These are phyloP conservation scores for Aspergillus haitiensis DNA, from an alignment of 495 filamentous ascomycete genomes.

Conservation along the genomic window DNA sequence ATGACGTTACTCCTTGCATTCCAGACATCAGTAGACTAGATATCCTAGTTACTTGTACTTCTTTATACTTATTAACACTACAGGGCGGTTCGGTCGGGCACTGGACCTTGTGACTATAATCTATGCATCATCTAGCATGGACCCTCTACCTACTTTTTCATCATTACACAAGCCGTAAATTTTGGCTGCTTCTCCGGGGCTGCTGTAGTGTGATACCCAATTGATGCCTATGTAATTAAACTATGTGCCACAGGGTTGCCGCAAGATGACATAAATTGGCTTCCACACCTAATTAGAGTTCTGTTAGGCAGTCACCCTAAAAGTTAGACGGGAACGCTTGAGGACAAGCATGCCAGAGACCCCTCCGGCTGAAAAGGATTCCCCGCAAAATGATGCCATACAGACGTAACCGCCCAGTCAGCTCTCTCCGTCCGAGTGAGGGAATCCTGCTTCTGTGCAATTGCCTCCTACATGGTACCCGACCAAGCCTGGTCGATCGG, in stretches of 20 bases:
- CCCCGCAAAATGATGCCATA: too few species aligned
- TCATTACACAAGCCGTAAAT: background rate
- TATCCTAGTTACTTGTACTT: background rate
- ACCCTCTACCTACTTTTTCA: background rate
- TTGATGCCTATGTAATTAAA: background rate
- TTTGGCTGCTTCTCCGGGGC: background rate
- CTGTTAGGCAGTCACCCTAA: too few species aligned
- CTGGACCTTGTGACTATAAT: background rate
- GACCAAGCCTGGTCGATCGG: background rate
- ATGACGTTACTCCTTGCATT: conserved; percentile 2
- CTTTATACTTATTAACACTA: background rate
- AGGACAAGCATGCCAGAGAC: too few species aligned
- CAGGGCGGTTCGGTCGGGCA: background rate
- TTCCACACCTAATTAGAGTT: too few species aligned
- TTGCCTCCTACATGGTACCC: background rate
- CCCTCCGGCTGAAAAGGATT: too few species aligned
- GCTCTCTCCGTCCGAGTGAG: too few species aligned
- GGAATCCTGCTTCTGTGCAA: too few species aligned
- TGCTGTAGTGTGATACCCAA: conserved; percentile 1
- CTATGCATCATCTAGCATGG: background rate
- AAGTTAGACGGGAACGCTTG: too few species aligned
- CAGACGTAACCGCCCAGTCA: too few species aligned
- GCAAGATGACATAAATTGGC: too few species aligned
- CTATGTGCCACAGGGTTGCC: too few species aligned
- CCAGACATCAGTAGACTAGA: conserved; percentile 10